phyloP scores from a whole-genome alignment of 306 rosid species.

The Quercus gilva region DNA sequence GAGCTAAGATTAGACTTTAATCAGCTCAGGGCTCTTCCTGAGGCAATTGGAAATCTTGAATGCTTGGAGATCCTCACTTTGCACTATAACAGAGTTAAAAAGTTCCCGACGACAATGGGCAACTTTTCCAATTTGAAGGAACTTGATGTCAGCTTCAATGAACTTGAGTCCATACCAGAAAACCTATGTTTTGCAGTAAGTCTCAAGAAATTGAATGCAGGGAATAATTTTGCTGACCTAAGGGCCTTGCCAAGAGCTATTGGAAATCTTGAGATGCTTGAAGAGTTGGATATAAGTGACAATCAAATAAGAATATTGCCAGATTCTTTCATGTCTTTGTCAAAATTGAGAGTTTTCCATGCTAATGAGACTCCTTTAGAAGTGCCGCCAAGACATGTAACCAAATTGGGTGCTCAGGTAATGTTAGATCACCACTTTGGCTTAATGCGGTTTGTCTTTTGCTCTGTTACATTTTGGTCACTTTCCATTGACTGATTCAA shows the following conservation, averaged over 20 bases:
- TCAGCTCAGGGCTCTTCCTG: slow-evolving; percentile 79
- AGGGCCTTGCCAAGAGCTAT: slow-evolving; percentile 77
- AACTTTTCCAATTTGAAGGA: slow-evolving; percentile 64
- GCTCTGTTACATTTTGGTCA: neutral
- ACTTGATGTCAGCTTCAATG: slow-evolving; percentile 91
- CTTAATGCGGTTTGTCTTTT: slow-evolving; percentile 8
- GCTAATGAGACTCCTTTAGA: slow-evolving; percentile 84
- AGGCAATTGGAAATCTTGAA: slow-evolving; percentile 85
- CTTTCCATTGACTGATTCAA: neutral
- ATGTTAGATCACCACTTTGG: neutral
- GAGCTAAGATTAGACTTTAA: slow-evolving; percentile 75
- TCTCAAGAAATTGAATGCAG: slow-evolving; percentile 62
- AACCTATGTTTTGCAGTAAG: slow-evolving; percentile 65
- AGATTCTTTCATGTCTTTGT: slow-evolving; percentile 68
- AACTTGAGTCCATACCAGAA: slow-evolving; percentile 64
- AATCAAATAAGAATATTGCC: slow-evolving; percentile 76
- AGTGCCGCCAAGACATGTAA: slow-evolving; percentile 68
- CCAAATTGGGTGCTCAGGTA: slow-evolving; percentile 86
- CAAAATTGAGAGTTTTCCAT: slow-evolving; percentile 56
- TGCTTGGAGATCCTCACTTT: slow-evolving; percentile 63
- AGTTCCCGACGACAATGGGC: slow-evolving; percentile 71
- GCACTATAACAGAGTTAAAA: slow-evolving; percentile 76
- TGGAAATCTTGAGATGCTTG: slow-evolving; percentile 86
- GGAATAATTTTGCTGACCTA: slow-evolving; percentile 83
- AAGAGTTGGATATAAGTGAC: slow-evolving; percentile 91